Evolutionary conservation across 371 early-diverging fungal species (phyloP).

Genomic region (Nosema granulosis): DNA sequence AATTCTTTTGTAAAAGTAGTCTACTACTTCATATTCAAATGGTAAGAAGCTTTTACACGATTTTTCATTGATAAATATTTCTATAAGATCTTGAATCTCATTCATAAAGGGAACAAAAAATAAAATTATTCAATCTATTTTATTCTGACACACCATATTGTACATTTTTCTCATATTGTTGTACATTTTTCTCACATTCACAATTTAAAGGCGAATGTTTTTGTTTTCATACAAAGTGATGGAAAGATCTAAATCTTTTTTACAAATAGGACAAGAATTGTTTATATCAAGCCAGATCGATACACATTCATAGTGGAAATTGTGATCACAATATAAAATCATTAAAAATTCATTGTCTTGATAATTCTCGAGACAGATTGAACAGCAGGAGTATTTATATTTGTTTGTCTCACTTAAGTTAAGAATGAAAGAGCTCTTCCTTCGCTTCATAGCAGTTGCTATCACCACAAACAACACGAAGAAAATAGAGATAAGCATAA

Average conservation of each 20-base stretch:
- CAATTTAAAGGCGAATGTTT: neutral
- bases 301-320: slow-evolving; percentile 12
- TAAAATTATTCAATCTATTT: neutral
- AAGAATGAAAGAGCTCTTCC: neutral
- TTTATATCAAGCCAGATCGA: neutral
- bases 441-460: neutral
- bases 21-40: slow-evolving; percentile 26
- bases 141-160: too few species aligned
- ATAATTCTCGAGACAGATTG: slow-evolving; percentile 17
- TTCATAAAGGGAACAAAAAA: slow-evolving; percentile 1
- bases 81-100: slow-evolving; percentile 34
- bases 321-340: neutral
- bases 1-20: slow-evolving; percentile 21
- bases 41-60: slow-evolving; percentile 47
- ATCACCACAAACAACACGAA: neutral
- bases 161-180: too few species aligned
- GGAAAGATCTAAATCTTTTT: slow-evolving; percentile 8
- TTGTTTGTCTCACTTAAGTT: neutral
- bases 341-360: neutral
- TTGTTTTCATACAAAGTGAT: slow-evolving; percentile 4
- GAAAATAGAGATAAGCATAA: neutral
- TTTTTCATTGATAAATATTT: slow-evolving; percentile 60
- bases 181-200: neutral
- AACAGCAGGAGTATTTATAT: neutral
- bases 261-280: slow-evolving; percentile 12